Base-by-base conservation (phyloP, 768 basidiomycete genomes). In the Botryobasidium botryosum region DNA sequence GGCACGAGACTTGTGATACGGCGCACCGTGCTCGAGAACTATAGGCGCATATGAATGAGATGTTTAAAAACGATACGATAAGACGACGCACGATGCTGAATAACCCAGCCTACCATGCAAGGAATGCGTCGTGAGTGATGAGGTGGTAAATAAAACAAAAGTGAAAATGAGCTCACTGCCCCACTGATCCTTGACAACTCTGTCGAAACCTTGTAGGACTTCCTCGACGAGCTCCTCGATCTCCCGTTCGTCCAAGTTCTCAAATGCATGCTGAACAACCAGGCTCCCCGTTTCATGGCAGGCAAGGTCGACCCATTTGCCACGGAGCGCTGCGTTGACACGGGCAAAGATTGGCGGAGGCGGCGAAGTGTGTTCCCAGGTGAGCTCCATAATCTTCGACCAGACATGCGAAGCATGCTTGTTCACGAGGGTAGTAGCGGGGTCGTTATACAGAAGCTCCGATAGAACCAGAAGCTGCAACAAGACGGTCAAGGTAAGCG, bases 401-500 rank as follows among this genome's bases (percentile, higher is more conserved):
- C 85, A 88, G 26, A 88, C 85, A 57, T 88, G 85, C 39, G 82
- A 84, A 1, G 84, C 83, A 57, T 88, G 85, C 58, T 88, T 88
- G 60, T 87, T 87, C 6, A 87, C 79, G 24, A 88, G 66, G 4
- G 85, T 88, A 57, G 82, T 72, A 1, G 82, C 81, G 6, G 84
- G 85, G 56, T 88, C 85, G 2, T 82, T 80, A 18, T 79, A 68
- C 35, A 88, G 71, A 33, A 88, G 69, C 57, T 88, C 85, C 2
- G 80, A 80, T 18, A 88, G 85, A 47, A 88, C 84, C 46, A 84
- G 60, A 27, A 86, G 61, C 28, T 56, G 26, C 12, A 17, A 42
- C 4, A 15, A 20, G 28, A 18, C 29, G 20, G 18, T 18, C 18
- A 5, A 27, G 5, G 41, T n/a, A 24, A 36, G 36, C 4, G 29